These are phyloP conservation scores for Umbilicus rupestris DNA, from an alignment of 164 flowering plant species.

Conservation along the genomic window DNA sequence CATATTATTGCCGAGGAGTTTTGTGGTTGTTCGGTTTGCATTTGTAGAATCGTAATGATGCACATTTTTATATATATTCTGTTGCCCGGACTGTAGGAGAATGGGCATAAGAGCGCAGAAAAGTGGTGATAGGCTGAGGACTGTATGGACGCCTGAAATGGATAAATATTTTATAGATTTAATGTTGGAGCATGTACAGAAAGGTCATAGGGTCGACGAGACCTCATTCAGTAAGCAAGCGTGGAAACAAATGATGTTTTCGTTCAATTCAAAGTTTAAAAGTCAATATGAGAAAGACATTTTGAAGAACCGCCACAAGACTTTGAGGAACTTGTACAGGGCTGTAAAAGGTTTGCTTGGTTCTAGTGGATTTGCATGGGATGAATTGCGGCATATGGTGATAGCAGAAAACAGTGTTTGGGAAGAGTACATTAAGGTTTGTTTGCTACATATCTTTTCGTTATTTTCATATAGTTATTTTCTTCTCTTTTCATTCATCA, in stretches of 20 bases:
- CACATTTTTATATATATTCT: neutral
- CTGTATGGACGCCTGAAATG: conserved; percentile 64
- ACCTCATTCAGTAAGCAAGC: conserved; percentile 40
- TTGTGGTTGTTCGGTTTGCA: too few relatives aligned
- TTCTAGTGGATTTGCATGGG: conserved; percentile 48
- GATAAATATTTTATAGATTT: conserved; percentile 47
- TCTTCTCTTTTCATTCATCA: neutral
- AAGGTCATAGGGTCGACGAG: conserved; percentile 36
- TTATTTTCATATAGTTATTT: too few relatives aligned
- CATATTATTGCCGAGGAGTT: neutral
- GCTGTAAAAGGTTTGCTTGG: conserved; percentile 35
- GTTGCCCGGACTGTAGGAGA: neutral
- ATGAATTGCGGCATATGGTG: conserved; percentile 43
- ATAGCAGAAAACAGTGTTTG: conserved; percentile 42
- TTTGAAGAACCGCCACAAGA: conserved; percentile 47
- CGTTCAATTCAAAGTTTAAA: conserved; percentile 41
- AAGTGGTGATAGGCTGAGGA: conserved; percentile 36
- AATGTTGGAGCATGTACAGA: conserved; percentile 41
- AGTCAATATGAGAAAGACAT: conserved; percentile 36
- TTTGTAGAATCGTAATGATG: neutral
- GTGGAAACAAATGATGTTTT: conserved; percentile 38
- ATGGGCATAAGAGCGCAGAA: conserved; percentile 25
- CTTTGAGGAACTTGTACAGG: conserved; percentile 40
- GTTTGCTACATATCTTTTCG: neutral
- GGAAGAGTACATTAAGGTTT: conserved; percentile 56